phyloP scores from a whole-genome alignment of 2,329 filamentous ascomycete species.

The Aspergillus pseudoterreus region DNA sequence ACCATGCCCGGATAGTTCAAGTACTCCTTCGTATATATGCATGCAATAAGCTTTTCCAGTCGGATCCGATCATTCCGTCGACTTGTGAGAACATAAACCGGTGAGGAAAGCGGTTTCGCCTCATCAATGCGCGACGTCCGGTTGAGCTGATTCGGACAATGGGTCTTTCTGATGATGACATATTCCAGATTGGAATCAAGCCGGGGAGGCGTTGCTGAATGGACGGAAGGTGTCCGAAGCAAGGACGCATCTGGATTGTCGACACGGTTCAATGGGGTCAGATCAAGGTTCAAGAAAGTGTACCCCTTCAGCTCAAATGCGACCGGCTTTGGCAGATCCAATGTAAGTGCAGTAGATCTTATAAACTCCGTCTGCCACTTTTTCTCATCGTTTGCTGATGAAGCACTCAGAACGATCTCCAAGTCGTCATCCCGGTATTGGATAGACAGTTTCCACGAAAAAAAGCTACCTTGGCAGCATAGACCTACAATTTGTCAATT shows the following conservation, averaged over 20 bases:
- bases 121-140: constrained; percentile 41
- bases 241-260: constrained; percentile 67
- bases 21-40: constrained; percentile 79
- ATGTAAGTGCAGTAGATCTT: constrained; percentile 49
- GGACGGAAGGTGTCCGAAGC: constrained; percentile 63
- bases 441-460: constrained; percentile 90
- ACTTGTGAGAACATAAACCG: constrained; percentile 69
- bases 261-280: constrained; percentile 70
- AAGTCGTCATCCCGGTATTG: constrained; percentile 72
- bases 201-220: constrained; percentile 71
- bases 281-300: constrained; percentile 57
- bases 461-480: constrained; percentile 79
- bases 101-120: constrained; percentile 67
- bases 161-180: constrained; percentile 84
- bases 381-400: constrained; percentile 72
- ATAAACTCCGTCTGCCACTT: constrained; percentile 73
- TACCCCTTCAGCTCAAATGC: constrained; percentile 24
- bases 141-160: constrained; percentile 58
- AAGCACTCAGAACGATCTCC: constrained; percentile 84
- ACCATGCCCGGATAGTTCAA: constrained; percentile 82
- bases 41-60: constrained; percentile 68
- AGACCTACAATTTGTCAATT: constrained; percentile 57
- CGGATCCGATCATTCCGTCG: constrained; percentile 71
- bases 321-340: constrained; percentile 48
- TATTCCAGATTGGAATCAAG: constrained; percentile 66